Base-by-base conservation (phyloP, 768 basidiomycete genomes). In the Leccinum fibrillosum region DNA sequence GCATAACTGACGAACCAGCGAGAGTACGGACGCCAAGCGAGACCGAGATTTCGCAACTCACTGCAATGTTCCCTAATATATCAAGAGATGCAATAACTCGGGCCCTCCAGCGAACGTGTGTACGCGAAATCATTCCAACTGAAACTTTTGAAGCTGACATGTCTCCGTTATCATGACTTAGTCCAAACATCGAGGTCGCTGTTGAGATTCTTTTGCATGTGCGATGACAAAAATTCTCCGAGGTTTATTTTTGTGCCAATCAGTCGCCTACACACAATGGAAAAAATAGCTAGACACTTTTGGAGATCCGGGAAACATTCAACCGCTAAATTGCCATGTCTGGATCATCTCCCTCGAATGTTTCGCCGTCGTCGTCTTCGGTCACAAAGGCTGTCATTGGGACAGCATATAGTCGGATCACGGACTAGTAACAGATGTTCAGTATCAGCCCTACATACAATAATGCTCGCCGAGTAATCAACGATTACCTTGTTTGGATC, bases 381-480 rank as follows among this genome's bases (percentile, higher is more conserved):
- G 80, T 86, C 17, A 88, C 89, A 74, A 98, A 97, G 15, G 95
- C 85, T 53, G 86, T 84, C 66, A 84, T 73, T 3, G 96, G 96
- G n/a, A 98, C 93, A 51, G 90, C 80, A 76, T 98, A 99, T 35
- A 99, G 75, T 55, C 94, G 90, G 71, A 98, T 88, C 66, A 96
- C 89, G 53, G 95, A 90, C 96, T 98, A 67, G n/a, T 19, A 19
- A 52, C 64, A 9, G 54, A 49, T 48, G 25, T 48, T 63, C 65
- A 44, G 19, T 13, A 26, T 73, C 26, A 65, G 56, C 11, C 10
- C 19, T 19, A 44, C 42, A 44, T 30, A 13, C 12, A 21, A 8
- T 32, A 50, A 35, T 50, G 48, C 28, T 32, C 26, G 21, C 17
- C 45, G 44, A 55, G 17, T 55, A 47, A 57, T 57, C 45, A 34